These are phyloP conservation scores for Carpinus viminea DNA, from an alignment of 306 rosid genomes.

Conservation along the genomic window DNA sequence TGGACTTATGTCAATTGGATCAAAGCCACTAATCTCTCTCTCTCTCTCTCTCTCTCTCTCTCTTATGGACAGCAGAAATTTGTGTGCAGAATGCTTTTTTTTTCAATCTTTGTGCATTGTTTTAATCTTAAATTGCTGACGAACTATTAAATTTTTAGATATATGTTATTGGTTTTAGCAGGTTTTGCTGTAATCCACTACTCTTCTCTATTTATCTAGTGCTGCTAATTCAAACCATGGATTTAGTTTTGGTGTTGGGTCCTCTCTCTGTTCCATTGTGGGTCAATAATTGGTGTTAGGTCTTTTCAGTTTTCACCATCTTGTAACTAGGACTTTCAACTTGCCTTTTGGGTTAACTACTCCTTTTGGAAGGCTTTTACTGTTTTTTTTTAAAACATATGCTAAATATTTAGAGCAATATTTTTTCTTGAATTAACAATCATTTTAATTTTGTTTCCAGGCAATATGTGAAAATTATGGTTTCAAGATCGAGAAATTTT, in stretches of 20 bases:
- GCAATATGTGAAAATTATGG: constrained; percentile 73
- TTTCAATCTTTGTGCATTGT: not conserved
- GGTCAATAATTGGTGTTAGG: not conserved
- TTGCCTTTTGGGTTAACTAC: not conserved
- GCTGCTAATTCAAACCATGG: not conserved
- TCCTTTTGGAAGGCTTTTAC: not conserved
- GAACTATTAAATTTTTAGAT: not conserved
- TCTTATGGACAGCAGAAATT: not conserved
- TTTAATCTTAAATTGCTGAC: not conserved
- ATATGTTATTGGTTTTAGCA: not conserved
- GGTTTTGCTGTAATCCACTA: not conserved
- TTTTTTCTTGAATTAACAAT: not conserved
- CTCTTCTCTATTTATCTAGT: not conserved
- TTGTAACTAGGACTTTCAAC: not conserved
- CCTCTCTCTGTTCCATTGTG: not conserved
- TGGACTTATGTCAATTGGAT: not conserved
- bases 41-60: not conserved
- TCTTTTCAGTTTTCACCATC: not conserved
- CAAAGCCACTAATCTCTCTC: not conserved
- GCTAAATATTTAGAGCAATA: not conserved
- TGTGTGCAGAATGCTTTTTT: not conserved
- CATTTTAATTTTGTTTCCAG: constrained; percentile 37
- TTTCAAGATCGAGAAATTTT: constrained; percentile 52
- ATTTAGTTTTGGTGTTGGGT: not conserved
- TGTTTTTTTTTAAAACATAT: not conserved